Conservation (phyloP, 805 yeast species). For the Grigorovia humatica region DNA sequence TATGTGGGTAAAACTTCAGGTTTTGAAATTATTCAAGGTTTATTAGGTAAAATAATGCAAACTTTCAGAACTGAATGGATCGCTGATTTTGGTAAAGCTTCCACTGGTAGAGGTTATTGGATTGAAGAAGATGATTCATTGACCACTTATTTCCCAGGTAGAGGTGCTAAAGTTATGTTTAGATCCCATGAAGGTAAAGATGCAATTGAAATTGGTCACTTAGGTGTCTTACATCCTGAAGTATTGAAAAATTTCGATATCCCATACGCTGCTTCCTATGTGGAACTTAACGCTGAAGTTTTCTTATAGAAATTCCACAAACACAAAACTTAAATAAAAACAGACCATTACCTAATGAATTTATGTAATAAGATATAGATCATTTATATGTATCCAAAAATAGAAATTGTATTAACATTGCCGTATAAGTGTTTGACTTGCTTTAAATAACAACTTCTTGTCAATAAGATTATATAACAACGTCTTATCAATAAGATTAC, state of each 20-base stretch:
- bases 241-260: slow-evolving; percentile 80
- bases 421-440: neutral
- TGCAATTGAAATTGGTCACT: slow-evolving; percentile 56
- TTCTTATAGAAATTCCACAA: slow-evolving; percentile 42
- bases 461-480: no score
- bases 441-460: no score
- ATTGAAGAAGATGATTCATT: slow-evolving; percentile 58
- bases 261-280: slow-evolving; percentile 85
- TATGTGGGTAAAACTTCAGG: slow-evolving; percentile 93
- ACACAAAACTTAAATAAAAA: no score
- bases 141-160: slow-evolving; percentile 86
- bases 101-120: slow-evolving; percentile 73
- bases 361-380: neutral
- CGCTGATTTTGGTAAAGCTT: slow-evolving; percentile 36
- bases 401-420: neutral
- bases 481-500: no score
- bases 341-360: neutral
- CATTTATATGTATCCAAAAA: neutral
- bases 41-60: slow-evolving; percentile 90
- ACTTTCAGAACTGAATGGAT: slow-evolving; percentile 86
- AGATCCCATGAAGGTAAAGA: slow-evolving; percentile 52
- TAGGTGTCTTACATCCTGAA: slow-evolving; percentile 95
- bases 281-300: slow-evolving; percentile 82
- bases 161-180: slow-evolving; percentile 84
- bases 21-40: slow-evolving; percentile 89